A percentile compares a stretch with the other conserved stretches of the same genome.
Evolutionary conservation across 768 basidiomycete species (phyloP).

Genomic region (Boletales sp.): DNA sequence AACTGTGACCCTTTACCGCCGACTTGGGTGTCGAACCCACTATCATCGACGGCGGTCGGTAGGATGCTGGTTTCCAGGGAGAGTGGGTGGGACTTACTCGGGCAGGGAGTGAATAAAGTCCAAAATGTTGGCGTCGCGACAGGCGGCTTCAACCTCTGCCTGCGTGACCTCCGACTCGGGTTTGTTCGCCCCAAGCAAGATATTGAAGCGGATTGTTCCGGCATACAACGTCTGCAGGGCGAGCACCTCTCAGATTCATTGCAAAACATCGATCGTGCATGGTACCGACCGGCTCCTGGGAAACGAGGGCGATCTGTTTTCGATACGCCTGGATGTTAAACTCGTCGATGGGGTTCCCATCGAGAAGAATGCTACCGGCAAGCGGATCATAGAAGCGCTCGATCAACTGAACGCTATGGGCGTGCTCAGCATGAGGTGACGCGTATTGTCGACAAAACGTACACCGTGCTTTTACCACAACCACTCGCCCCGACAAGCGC

Average conservation of each 20-base stretch:
- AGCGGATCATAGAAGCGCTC: slow-evolving; percentile 85
- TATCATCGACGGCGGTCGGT: slow-evolving; percentile 19
- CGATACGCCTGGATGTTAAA: slow-evolving; percentile 86
- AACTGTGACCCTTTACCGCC: slow-evolving; percentile 89
- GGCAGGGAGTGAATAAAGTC: slow-evolving; percentile 87
- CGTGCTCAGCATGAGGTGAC: neutral
- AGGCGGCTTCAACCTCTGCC: slow-evolving; percentile 81
- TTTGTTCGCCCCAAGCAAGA: slow-evolving; percentile 80
- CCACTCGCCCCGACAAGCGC: slow-evolving; percentile 82
- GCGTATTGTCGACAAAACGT: slow-evolving; percentile 23
- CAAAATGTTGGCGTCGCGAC: slow-evolving; percentile 84
- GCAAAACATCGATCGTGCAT: neutral
- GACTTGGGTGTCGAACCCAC: slow-evolving; percentile 89
- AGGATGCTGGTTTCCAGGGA: neutral
- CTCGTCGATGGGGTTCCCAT: slow-evolving; percentile 69
- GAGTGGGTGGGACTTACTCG: slow-evolving; percentile 47
- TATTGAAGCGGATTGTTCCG: slow-evolving; percentile 89
- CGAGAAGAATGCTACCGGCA: slow-evolving; percentile 67
- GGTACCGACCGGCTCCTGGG: slow-evolving; percentile 65
- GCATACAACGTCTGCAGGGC: slow-evolving; percentile 65
- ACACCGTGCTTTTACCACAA: slow-evolving; percentile 80
- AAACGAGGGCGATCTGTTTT: slow-evolving; percentile 84
- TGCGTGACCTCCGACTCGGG: slow-evolving; percentile 77
- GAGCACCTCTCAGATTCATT: neutral
- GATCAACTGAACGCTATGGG: slow-evolving; percentile 65